Percentiles rank a stretch among this genome's conserved stretches.
These are phyloP conservation scores for Brassica rapa DNA, from an alignment of 345 rosid genomes.

Conservation along the genomic window DNA sequence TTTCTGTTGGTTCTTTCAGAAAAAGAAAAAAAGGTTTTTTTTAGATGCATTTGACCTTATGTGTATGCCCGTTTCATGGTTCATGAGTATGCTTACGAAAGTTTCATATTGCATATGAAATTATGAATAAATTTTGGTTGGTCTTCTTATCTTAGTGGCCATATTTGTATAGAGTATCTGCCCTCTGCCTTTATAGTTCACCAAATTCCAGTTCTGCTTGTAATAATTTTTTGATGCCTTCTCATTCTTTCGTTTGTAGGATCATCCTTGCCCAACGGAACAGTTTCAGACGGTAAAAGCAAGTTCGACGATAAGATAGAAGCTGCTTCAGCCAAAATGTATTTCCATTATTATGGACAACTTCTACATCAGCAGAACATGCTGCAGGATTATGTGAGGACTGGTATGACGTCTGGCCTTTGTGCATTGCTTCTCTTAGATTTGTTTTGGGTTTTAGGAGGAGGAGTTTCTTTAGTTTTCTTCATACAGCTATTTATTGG, in stretches of 20 bases:
- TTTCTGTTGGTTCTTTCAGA: not conserved
- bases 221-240: conserved; percentile 12
- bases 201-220: not conserved
- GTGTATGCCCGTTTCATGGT: not conserved
- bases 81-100: not conserved
- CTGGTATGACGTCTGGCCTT: conserved; percentile 54
- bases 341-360: conserved; percentile 93
- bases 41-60: not conserved
- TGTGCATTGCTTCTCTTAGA: too few species aligned
- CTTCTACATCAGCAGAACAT: conserved; percentile 95
- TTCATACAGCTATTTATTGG: not conserved
- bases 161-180: not conserved
- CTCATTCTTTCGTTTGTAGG: conserved; percentile 43
- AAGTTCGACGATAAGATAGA: conserved; percentile 89
- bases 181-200: not conserved
- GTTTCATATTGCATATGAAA: too few species aligned
- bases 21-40: too few species aligned
- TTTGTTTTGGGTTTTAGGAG: not conserved
- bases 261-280: conserved; percentile 53
- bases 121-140: not conserved
- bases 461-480: not conserved
- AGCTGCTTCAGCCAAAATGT: conserved; percentile 91
- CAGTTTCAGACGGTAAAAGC: conserved; percentile 51
- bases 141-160: not conserved
- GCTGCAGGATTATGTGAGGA: conserved; percentile 96